Evolutionary conservation across 73 alveolate genomes (phyloP).

Genomic region (Stentor coeruleus): DNA sequence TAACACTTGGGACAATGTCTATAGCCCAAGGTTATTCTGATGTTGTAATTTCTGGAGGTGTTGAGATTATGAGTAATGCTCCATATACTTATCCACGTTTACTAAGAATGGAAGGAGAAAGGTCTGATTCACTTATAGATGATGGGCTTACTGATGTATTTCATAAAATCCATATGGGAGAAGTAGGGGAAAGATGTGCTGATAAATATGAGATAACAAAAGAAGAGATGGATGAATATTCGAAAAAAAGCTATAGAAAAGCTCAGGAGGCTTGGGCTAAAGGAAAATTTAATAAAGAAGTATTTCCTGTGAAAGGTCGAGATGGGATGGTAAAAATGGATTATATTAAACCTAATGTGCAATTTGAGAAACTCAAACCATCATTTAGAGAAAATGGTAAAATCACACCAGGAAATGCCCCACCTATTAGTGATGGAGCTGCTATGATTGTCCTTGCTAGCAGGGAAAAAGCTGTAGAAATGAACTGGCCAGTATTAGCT

Average conservation of each 20-base stretch:
- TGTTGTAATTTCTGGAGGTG: constrained; percentile 75
- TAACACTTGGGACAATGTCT: constrained; percentile 55
- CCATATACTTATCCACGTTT: too few relatives aligned
- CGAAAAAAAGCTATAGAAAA: neutral
- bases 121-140: constrained; percentile 49
- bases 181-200: constrained; percentile 56
- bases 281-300: constrained; percentile 56
- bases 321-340: constrained; percentile 37
- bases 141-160: constrained; percentile 76
- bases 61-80: constrained; percentile 77
- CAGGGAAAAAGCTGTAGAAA: constrained; percentile 29
- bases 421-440: constrained; percentile 59
- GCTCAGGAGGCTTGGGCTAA: constrained; percentile 37
- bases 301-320: constrained; percentile 45
- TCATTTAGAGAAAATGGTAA: constrained; percentile 39
- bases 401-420: constrained; percentile 59
- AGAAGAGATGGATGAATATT: neutral
- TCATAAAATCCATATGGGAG: constrained; percentile 61
- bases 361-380: too few relatives aligned
- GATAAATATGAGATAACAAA: neutral
- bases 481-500: constrained; percentile 38
- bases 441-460: constrained; percentile 44
- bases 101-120: too few relatives aligned
- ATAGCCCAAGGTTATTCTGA: constrained; percentile 65
- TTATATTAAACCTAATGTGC: constrained; percentile 32